Percentiles rank a stretch among this genome's conserved stretches.
Evolutionary conservation across 495 filamentous ascomycete species (phyloP).

Genomic region (Hypoxylon trugodes): DNA sequence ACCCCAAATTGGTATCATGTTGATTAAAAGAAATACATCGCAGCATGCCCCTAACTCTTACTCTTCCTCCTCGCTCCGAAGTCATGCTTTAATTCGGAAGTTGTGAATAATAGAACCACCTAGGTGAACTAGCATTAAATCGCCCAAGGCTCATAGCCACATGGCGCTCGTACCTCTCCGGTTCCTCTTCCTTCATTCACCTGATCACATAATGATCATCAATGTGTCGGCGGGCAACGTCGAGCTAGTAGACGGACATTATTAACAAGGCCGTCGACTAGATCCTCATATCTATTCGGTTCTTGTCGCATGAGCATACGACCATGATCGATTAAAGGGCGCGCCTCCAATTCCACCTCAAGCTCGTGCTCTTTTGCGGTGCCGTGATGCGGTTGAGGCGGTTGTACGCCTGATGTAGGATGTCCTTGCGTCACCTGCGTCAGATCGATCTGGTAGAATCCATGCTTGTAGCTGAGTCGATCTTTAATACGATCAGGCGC

Average conservation of each 20-base stretch:
- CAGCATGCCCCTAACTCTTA: constrained; percentile 1
- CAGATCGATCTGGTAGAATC: constrained; percentile 85
- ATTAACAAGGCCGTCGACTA: constrained; percentile 84
- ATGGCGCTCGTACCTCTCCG: too few relatives aligned
- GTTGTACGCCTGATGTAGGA: constrained; percentile 39
- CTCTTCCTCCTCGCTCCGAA: background rate
- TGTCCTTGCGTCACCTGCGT: constrained; percentile 74
- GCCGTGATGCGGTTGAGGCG: constrained; percentile 19
- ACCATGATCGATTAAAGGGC: constrained; percentile 74
- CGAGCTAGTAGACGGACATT: constrained; percentile 78
- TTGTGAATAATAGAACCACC: too few relatives aligned
- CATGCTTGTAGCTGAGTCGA: constrained; percentile 85
- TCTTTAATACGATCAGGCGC: constrained; percentile 79
- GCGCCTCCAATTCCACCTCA: constrained; percentile 81
- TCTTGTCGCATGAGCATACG: constrained; percentile 63
- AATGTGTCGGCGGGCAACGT: constrained; percentile 22
- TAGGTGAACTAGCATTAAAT: too few relatives aligned
- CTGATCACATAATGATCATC: background rate
- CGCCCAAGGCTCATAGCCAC: too few relatives aligned
- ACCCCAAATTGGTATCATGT: constrained; percentile 36
- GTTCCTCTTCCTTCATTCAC: background rate
- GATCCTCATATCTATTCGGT: constrained; percentile 72
- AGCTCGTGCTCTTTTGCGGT: constrained; percentile 82
- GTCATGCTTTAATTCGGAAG: background rate
- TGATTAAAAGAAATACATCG: background rate